Base-by-base conservation (phyloP, 2,329 filamentous ascomycete genomes). In the Sporothrix luriei region DNA sequence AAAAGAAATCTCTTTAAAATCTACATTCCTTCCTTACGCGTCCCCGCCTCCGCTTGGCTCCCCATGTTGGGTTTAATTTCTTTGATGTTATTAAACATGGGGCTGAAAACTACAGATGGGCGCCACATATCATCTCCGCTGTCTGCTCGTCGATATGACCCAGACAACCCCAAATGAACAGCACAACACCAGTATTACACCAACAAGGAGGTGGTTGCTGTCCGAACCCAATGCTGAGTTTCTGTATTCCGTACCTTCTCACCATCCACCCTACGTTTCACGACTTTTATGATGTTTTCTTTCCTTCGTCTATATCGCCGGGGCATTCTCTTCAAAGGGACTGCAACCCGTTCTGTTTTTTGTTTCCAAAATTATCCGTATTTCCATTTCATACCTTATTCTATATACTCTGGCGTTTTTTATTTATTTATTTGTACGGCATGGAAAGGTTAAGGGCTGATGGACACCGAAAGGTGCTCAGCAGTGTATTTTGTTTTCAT, bases 11-110 rank as follows among this genome's bases (percentile, higher is more conserved):
- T 57, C 33, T 33, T 9, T 67, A 55, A 49, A 43, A 46, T 64
- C 52, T 38, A 40, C n/a, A 33, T 70, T 62, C n/a, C 61, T 70
- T 62, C n/a, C 43, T 48, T 33, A 49, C 40, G 40, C 61, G 61
- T 64, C 43, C 4, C 14, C 59, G 19, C 57, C 57, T 19, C 21
- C 57, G 40, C 57, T 21, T 24, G 59, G 21, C 61, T 24, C n/a
- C 24, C 14, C 46, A 33, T 61, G 49, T 64, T 33, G 40, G 24
- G 43, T 43, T 24, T 33, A 49, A 64, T 49, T 64, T 64, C 43
- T 49, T 48, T 46, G n/a, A 16, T 24, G 43, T 43, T 26, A 46
- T 43, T 26, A 46, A 62, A 62, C 57, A 26, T 62, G 57, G 57
- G 57, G 57, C 57, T 62, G 38, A 46, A 62, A 21, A 62, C 38